Evolutionary conservation across 192 early-diverging fungal species (phyloP).

Genomic region (Gaertneriomyces sp.): DNA sequence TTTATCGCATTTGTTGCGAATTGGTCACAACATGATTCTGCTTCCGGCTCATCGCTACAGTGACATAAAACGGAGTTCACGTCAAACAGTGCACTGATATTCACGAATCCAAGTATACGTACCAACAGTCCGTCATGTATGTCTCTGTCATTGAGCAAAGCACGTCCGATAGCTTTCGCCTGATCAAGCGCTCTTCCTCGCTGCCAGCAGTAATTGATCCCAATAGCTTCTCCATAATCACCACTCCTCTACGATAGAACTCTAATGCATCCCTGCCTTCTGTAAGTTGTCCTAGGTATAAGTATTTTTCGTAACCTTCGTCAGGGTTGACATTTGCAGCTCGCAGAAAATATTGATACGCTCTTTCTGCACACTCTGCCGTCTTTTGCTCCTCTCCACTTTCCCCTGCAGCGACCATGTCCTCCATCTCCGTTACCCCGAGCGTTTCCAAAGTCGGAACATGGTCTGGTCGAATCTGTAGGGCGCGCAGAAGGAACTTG

Average conservation of each 20-base stretch:
- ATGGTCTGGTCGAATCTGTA: constrained; percentile 59
- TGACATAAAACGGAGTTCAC: background rate
- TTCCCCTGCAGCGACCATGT: constrained; percentile 61
- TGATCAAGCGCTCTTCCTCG: constrained; percentile 32
- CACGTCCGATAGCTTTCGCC: constrained; percentile 73
- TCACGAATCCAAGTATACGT: constrained; percentile 18
- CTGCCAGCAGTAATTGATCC: constrained; percentile 28
- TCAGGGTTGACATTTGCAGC: constrained; percentile 68
- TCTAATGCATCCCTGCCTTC: constrained; percentile 38
- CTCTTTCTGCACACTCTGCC: constrained; percentile 8
- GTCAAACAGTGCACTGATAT: background rate
- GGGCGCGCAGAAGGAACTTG: constrained; percentile 64
- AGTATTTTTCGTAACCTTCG: constrained; percentile 71
- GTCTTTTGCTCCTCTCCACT: constrained; percentile 28
- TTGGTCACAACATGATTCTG: constrained; percentile 79
- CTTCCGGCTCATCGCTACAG: constrained; percentile 78
- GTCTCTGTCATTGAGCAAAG: constrained; percentile 95
- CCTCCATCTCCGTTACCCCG: constrained; percentile 75
- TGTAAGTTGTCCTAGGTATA: constrained; percentile 68
- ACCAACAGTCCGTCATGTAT: constrained; percentile 98
- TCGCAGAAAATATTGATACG: constrained; percentile 55
- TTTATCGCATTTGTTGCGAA: constrained; percentile 65
- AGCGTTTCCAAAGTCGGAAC: constrained; percentile 61
- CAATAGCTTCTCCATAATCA: constrained; percentile 37
- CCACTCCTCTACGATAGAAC: constrained; percentile 42